phyloP scores from a whole-genome alignment of 768 basidiomycete genomes.

The Cantharellus anzutake region DNA sequence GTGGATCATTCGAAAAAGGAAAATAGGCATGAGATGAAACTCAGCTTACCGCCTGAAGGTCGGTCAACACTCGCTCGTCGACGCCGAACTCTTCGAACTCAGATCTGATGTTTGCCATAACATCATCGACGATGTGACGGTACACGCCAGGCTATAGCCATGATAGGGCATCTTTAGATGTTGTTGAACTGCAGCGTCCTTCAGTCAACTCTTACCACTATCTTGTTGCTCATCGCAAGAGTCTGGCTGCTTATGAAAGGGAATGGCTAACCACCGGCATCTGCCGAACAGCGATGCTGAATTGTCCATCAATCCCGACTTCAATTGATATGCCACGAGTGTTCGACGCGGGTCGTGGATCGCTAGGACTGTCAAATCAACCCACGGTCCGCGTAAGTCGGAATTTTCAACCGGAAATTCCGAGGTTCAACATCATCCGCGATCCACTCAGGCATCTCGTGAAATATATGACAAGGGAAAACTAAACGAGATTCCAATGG shows the following conservation, averaged over 20 bases:
- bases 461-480: too few species aligned
- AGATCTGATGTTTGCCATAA: constrained; percentile 65
- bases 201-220: constrained; percentile 80
- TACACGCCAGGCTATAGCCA: constrained; percentile 68
- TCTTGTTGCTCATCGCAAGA: constrained; percentile 78
- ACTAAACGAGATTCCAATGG: too few species aligned
- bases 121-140: constrained; percentile 91
- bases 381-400: too few species aligned
- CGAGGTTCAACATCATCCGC: too few species aligned
- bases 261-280: too few species aligned
- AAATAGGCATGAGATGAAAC: neutral
- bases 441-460: too few species aligned
- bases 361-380: too few species aligned
- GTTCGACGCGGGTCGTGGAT: too few species aligned
- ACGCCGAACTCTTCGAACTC: constrained; percentile 98
- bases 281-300: too few species aligned
- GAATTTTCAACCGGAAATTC: too few species aligned
- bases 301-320: too few species aligned
- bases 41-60: constrained; percentile 66
- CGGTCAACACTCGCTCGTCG: constrained; percentile 71
- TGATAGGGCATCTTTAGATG: constrained; percentile 27
- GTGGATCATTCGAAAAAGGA: neutral
- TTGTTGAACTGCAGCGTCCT: constrained; percentile 22
- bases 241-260: neutral
- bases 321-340: too few species aligned